phyloP scores from a whole-genome alignment of 2,329 filamentous ascomycete species.

The Apiospora malaysiana region DNA sequence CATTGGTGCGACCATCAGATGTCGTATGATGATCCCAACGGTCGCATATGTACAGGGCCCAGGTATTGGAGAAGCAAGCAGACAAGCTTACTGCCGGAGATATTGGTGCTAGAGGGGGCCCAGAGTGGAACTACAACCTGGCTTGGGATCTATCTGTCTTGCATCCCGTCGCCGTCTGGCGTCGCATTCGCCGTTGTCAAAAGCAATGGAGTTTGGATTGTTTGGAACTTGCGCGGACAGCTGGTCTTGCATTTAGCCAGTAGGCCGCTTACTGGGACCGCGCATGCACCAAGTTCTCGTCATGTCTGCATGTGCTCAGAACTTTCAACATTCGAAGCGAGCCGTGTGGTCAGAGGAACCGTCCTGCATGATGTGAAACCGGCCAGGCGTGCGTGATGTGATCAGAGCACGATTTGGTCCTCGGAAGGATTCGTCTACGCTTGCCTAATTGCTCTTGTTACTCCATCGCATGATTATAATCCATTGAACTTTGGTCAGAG shows the following conservation, averaged over 20 bases:
- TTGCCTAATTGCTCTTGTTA: not conserved
- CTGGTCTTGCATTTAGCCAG: not conserved
- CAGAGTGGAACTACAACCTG: not conserved
- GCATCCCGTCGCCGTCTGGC: not conserved
- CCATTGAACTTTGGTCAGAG: not conserved
- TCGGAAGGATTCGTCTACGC: not conserved
- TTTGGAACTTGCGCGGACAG: not conserved
- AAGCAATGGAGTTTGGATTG: not conserved
- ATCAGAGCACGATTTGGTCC: not conserved
- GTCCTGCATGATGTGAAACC: not conserved
- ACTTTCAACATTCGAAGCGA: not conserved
- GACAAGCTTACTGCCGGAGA: not conserved
- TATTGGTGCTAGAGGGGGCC: not conserved
- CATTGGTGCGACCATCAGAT: conserved; percentile 4
- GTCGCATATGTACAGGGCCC: no score
- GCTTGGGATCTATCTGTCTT: not conserved
- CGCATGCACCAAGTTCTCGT: not conserved
- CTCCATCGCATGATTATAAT: not conserved
- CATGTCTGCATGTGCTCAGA: not conserved
- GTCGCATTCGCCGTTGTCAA: conserved; percentile 12
- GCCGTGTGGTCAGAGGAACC: not conserved
- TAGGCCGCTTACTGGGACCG: not conserved
- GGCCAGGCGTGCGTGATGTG: not conserved
- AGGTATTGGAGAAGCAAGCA: not conserved
- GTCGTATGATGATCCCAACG: conserved; percentile 14